phyloP scores from a whole-genome alignment of 1,139 yeast genomes.

The Suhomyces yuchorum region DNA sequence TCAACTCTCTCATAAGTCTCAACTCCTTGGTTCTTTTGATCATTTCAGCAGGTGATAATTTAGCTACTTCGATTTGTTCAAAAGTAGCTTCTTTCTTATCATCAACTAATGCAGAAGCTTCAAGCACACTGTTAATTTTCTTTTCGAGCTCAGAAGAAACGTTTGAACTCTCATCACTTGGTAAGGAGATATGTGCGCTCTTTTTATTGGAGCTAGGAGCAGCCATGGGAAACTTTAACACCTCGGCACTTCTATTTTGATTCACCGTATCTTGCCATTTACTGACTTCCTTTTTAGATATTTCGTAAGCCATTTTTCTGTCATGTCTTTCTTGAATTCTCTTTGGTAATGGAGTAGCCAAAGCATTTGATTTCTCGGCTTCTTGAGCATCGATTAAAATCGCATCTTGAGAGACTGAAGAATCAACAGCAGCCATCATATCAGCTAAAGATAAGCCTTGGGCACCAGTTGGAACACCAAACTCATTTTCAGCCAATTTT shows the following conservation, averaged over 20 bases:
- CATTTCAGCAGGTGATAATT: conserved; percentile 79
- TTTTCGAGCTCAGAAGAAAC: conserved; percentile 62
- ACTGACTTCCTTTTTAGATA: conserved; percentile 81
- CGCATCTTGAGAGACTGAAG: conserved; percentile 49
- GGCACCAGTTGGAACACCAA: conserved; percentile 61
- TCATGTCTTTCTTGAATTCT: conserved; percentile 85
- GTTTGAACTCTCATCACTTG: conserved; percentile 38
- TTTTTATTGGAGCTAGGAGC: conserved; percentile 50
- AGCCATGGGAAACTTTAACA: conserved; percentile 69
- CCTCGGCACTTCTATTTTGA: conserved; percentile 81
- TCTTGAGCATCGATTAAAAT: conserved; percentile 47
- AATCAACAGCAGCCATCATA: conserved; percentile 67
- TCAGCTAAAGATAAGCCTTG: conserved; percentile 68
- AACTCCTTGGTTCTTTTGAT: conserved; percentile 77
- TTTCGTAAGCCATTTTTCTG: conserved; percentile 86
- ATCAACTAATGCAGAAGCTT: conserved; percentile 67
- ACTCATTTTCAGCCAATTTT: conserved; percentile 70
- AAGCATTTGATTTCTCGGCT: conserved; percentile 41
- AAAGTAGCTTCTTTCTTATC: conserved; percentile 78
- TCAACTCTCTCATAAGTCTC: conserved; percentile 88
- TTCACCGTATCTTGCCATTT: conserved; percentile 88
- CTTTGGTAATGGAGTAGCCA: conserved; percentile 81
- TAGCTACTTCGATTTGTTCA: conserved; percentile 85
- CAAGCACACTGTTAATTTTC: conserved; percentile 62
- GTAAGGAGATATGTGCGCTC: conserved; percentile 49